Evolutionary conservation across 768 basidiomycete species (phyloP).

Genomic region (Kwoniella pini): DNA sequence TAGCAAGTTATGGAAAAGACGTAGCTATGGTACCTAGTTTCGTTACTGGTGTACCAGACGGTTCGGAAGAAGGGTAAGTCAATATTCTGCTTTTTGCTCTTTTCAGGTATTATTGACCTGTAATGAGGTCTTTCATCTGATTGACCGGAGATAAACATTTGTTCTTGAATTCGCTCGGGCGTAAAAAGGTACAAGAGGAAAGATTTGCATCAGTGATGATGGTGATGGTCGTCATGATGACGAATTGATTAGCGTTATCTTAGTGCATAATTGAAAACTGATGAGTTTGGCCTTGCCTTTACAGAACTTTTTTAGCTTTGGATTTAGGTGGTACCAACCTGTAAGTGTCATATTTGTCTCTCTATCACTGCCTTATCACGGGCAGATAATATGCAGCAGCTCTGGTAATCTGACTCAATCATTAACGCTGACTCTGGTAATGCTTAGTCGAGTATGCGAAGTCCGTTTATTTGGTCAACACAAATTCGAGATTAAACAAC

Average conservation of each 20-base stretch:
- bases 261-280: too few relatives aligned
- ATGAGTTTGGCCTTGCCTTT: background rate
- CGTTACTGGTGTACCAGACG: slow-evolving; percentile 92
- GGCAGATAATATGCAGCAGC: too few relatives aligned
- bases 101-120: too few relatives aligned
- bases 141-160: too few relatives aligned
- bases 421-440: background rate
- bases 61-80: slow-evolving; percentile 84
- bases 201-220: background rate
- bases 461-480: slow-evolving; percentile 86
- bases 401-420: too few relatives aligned
- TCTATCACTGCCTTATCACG: too few relatives aligned
- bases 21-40: slow-evolving; percentile 99
- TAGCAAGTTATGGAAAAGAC: slow-evolving; percentile 69
- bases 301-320: slow-evolving; percentile 88
- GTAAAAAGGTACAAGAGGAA: background rate
- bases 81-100: background rate
- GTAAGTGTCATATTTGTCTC: too few relatives aligned
- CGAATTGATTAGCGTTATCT: too few relatives aligned
- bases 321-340: slow-evolving; percentile 98
- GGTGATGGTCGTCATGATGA: too few relatives aligned
- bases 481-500: slow-evolving; percentile 84
- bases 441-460: slow-evolving; percentile 83
- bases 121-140: too few relatives aligned
- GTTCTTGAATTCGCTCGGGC: too few relatives aligned